A percentile compares a stretch with the other conserved stretches of the same genome.
phyloP scores from a whole-genome alignment of 2,329 filamentous ascomycete genomes.

The Colletotrichum graminicola region DNA sequence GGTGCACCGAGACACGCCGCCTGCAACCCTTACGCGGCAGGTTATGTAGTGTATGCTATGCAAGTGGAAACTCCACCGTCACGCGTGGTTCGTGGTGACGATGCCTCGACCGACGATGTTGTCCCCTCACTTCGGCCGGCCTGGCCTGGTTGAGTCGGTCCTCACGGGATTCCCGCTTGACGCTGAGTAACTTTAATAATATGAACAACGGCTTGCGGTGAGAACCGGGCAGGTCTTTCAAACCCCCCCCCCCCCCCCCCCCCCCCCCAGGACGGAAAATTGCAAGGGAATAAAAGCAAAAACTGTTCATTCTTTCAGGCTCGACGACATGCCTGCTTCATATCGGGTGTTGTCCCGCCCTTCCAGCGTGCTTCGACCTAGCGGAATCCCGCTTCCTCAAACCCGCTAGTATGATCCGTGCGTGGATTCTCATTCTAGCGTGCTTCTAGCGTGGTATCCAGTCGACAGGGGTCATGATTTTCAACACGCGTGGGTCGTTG shows the following conservation, averaged over 20 bases:
- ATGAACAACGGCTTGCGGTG: background rate
- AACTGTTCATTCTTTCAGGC: background rate
- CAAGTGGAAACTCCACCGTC: background rate
- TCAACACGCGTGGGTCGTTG: background rate
- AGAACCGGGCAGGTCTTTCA: background rate
- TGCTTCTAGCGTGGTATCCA: constrained; percentile 26
- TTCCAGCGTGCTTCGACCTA: constrained; percentile 35
- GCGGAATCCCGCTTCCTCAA: background rate
- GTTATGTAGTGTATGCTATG: background rate
- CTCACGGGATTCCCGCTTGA: background rate
- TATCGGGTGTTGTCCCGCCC: constrained; percentile 20
- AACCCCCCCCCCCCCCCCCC: background rate
- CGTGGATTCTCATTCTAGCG: constrained; percentile 25
- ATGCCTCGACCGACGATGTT: background rate
- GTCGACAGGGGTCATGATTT: constrained; percentile 7
- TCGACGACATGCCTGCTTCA: background rate
- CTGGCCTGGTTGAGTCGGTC: background rate
- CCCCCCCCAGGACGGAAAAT: background rate
- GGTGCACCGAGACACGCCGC: constrained; percentile 1
- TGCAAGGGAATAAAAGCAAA: background rate
- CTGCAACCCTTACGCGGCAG: background rate
- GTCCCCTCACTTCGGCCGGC: background rate
- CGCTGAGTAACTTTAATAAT: background rate
- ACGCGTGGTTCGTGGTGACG: background rate
- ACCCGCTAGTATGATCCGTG: background rate